phyloP scores from a whole-genome alignment of 2,329 filamentous ascomycete genomes.

The Amylocarpus encephaloides region DNA sequence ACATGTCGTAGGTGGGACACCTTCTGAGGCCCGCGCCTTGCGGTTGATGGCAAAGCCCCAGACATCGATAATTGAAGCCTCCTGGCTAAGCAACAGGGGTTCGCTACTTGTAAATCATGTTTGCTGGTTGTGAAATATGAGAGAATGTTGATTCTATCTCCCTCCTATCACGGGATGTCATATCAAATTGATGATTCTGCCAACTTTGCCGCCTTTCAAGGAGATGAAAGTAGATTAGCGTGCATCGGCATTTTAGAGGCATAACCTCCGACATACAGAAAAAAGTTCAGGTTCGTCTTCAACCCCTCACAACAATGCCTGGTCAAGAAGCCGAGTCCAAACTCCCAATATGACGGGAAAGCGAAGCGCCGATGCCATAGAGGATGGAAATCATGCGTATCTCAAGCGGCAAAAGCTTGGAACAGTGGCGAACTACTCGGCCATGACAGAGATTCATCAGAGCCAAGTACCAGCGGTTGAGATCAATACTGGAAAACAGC shows the following conservation, averaged over 20 bases:
- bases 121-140: conserved; percentile 2
- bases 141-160: background rate
- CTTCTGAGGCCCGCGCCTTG: conserved; percentile 25
- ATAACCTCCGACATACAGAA: background rate
- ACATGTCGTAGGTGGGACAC: conserved; percentile 29
- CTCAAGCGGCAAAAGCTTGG: conserved; percentile 32
- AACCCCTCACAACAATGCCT: background rate
- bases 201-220: background rate
- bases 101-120: conserved; percentile 17
- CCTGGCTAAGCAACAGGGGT: conserved; percentile 8
- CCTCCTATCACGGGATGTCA: too few species aligned
- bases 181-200: background rate
- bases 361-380: conserved; percentile 23
- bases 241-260: background rate
- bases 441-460: conserved; percentile 38
- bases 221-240: background rate
- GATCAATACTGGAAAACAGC: conserved; percentile 56
- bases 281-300: conserved; percentile 4
- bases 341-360: conserved; percentile 25
- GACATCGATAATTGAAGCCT: conserved; percentile 23
- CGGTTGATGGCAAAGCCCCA: conserved; percentile 17
- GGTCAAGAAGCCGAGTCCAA: background rate
- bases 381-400: conserved; percentile 30
- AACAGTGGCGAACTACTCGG: conserved; percentile 34
- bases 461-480: conserved; percentile 44